A percentile compares a stretch with the other conserved stretches of the same genome.
phyloP scores from a whole-genome alignment of 352 stramenopile species.

The Pythium inflatum region DNA sequence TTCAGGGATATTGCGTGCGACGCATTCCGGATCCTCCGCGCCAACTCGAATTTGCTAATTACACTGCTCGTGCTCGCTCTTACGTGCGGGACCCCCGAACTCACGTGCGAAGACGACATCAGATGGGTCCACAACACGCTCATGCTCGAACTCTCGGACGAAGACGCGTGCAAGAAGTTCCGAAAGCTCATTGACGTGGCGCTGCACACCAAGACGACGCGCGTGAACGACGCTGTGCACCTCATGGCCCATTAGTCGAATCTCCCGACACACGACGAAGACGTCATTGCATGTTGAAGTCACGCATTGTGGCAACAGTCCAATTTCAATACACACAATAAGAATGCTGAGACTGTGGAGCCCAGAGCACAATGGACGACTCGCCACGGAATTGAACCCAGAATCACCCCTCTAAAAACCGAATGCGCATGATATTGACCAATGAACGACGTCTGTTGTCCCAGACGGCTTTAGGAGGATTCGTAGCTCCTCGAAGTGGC shows the following conservation, averaged over 20 bases:
- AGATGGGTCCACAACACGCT: slow-evolving; percentile 81
- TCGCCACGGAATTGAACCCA: neutral
- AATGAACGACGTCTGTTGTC: neutral
- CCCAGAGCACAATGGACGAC: neutral
- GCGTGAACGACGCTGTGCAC: slow-evolving; percentile 85
- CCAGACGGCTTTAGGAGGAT: neutral
- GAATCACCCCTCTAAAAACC: neutral
- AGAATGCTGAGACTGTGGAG: neutral
- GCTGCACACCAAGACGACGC: slow-evolving; percentile 77
- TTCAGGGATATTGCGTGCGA: slow-evolving; percentile 74
- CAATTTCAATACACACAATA: neutral
- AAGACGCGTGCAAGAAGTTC: slow-evolving; percentile 64
- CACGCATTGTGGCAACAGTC: no score
- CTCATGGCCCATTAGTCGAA: slow-evolving; percentile 77
- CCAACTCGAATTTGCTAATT: slow-evolving; percentile 82
- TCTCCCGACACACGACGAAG: neutral
- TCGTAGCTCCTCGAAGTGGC: neutral
- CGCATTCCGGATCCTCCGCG: slow-evolving; percentile 74
- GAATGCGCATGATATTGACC: neutral
- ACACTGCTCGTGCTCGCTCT: slow-evolving; percentile 80
- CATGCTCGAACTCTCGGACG: slow-evolving; percentile 75
- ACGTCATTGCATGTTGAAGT: neutral
- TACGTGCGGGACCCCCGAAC: slow-evolving; percentile 81
- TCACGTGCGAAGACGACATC: slow-evolving; percentile 69
- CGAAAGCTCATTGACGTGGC: slow-evolving; percentile 79